Conservation (phyloP, 768 basidiomycete genomes). For the Lepiota brunneoincarnata region DNA sequence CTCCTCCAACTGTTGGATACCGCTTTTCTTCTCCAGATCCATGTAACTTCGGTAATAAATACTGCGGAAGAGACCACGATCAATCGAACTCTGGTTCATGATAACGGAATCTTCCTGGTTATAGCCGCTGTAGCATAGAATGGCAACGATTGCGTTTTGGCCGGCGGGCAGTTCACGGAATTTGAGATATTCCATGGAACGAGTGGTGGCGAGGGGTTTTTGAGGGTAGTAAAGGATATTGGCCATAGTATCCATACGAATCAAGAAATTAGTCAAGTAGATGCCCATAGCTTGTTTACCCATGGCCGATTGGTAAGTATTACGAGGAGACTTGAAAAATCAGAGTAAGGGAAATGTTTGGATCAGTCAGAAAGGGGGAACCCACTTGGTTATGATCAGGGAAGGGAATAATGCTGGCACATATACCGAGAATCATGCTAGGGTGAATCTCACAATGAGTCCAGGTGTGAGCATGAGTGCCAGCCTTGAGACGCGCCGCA, state of each 20-base stretch:
- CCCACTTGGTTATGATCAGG: conserved; percentile 98
- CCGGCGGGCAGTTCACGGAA: conserved; percentile 98
- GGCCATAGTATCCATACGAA: conserved; percentile 99
- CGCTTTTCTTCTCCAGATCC: conserved; percentile 97
- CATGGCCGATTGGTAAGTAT: conserved; percentile 99
- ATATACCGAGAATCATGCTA: conserved; percentile 97
- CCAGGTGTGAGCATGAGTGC: conserved; percentile 86
- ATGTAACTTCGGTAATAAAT: conserved; percentile 98
- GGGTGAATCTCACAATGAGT: conserved; percentile 99
- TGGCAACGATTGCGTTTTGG: conserved; percentile 99
- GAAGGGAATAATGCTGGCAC: conserved; percentile 99
- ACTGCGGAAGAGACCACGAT: conserved; percentile 96
- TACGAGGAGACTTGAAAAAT: conserved; percentile 84
- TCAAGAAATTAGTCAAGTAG: conserved; percentile 95
- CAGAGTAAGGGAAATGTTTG: not conserved
- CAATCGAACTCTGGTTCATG: conserved; percentile 99
- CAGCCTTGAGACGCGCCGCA: conserved; percentile 83
- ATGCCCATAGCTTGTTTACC: conserved; percentile 99
- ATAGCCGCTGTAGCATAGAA: conserved; percentile 98
- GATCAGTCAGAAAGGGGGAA: conserved; percentile 1
- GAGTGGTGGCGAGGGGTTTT: conserved; percentile 97
- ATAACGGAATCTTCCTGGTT: conserved; percentile 99
- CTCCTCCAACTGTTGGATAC: conserved; percentile 87
- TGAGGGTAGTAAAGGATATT: conserved; percentile 99
- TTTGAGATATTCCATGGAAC: conserved; percentile 98